phyloP scores from a whole-genome alignment of 352 stramenopile species.

The Nothophytophthora sp. region DNA sequence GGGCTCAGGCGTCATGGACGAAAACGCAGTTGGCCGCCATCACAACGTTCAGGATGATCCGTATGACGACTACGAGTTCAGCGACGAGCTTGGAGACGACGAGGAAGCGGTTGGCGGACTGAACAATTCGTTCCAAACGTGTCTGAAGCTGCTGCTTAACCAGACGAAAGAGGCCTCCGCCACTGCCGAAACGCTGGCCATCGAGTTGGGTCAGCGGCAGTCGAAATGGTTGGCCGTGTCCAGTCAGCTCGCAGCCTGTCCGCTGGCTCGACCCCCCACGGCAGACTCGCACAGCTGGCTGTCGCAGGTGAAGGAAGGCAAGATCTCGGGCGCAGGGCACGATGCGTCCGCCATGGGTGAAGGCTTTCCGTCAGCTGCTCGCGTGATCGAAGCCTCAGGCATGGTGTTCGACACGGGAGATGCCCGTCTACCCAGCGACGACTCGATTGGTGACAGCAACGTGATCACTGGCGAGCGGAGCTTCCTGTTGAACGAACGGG shows the following conservation, averaged over 20 bases:
- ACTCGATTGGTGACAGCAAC: conserved; percentile 9
- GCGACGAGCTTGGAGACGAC: conserved; percentile 16
- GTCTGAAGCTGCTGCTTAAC: conserved; percentile 20
- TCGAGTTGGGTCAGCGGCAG: conserved; percentile 37
- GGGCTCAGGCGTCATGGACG: conserved; percentile 1
- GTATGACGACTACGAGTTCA: conserved; percentile 18
- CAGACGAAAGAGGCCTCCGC: conserved; percentile 32
- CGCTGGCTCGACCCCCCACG: conserved; percentile 45
- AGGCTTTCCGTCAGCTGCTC: conserved; percentile 33
- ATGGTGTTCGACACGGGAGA: conserved; percentile 50
- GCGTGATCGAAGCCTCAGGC: conserved; percentile 33
- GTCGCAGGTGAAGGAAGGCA: conserved; percentile 70
- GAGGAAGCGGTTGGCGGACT: conserved; percentile 24
- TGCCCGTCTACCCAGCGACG: conserved; percentile 15
- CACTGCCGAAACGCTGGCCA: conserved; percentile 23
- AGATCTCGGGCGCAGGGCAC: conserved; percentile 71
- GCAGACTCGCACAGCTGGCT: conserved; percentile 78
- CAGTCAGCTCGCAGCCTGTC: conserved; percentile 66
- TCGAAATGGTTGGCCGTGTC: conserved; percentile 71
- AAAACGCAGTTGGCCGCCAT: background rate
- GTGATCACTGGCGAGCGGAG: conserved; percentile 14
- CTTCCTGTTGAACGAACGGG: conserved; percentile 39
- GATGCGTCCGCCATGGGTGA: conserved; percentile 33
- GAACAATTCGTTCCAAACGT: conserved; percentile 26
- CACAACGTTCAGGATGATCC: conserved; percentile 10